A percentile compares a stretch with the other conserved stretches of the same genome.
phyloP scores from a whole-genome alignment of 2,329 filamentous ascomycete genomes.

The Aureobasidium sp. region DNA sequence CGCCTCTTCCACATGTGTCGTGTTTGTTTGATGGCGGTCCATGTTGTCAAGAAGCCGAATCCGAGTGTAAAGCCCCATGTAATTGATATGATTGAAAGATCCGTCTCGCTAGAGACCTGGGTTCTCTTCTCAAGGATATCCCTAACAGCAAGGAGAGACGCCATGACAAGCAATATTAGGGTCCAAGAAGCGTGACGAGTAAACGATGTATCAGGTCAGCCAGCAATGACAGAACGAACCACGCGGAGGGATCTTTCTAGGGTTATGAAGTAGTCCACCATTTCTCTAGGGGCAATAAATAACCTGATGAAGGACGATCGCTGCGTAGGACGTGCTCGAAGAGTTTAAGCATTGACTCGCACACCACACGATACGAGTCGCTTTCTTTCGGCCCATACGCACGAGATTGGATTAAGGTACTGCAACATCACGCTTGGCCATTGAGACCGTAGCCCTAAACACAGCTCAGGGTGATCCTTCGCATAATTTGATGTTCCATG shows the following conservation, averaged over 20 bases:
- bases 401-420: background rate
- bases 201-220: background rate
- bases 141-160: background rate
- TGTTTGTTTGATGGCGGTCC: constrained; percentile 34
- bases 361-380: background rate
- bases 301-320: background rate
- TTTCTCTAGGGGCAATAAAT: background rate
- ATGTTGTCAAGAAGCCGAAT: constrained; percentile 37
- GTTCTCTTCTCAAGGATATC: background rate
- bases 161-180: background rate
- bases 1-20: constrained; percentile 25
- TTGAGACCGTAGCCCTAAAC: background rate
- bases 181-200: background rate
- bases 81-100: background rate
- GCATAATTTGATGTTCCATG: background rate
- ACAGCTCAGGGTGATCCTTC: background rate
- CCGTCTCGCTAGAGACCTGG: background rate
- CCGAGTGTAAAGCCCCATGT: constrained; percentile 24
- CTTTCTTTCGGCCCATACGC: background rate
- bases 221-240: background rate
- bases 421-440: background rate
- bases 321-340: background rate
- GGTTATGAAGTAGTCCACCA: background rate
- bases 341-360: background rate
- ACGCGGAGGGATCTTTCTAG: background rate